Base-by-base conservation (phyloP, 2,329 filamentous ascomycete species). In the Diaporthe citriasiana region DNA sequence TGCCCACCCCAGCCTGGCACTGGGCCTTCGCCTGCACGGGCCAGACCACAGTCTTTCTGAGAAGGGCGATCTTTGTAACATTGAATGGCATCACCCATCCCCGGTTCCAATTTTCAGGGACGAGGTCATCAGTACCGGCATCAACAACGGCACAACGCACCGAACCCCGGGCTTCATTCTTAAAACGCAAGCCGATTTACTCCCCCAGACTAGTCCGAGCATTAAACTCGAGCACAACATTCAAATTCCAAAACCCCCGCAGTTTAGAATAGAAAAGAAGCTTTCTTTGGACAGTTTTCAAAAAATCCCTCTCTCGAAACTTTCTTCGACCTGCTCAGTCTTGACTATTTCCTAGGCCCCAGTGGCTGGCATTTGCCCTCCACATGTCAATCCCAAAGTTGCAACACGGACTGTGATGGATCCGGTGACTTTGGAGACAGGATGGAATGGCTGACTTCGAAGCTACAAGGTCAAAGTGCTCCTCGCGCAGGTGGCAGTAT, bases 41-140 rank as follows among this genome's bases (percentile, higher is more conserved):
- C 74, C 74, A 74, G 12, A 33, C 35, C 84, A 90, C 91, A 94
- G 47, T 6, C 47, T n/a, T 25, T 25, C 47, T 50, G 7, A 9
- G 45, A 19, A n/a, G 45, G 45, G 45, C 19, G 4, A 51, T 25
- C 47, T n/a, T 25, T 50, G n/a, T 22, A 51, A 51, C 47, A 50
- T 25, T 4, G n/a, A 25, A 50, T 50, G 22, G 7, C 22, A 25
- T 50, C 7, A 3, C 17, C 17, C 47, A 3, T 25, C 22, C 8
- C 10, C 9, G 47, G 47, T 8, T 47, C 22, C 45, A 19, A 22
- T 22, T 19, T 47, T 6, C 19, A 8, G 17, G 19, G 8, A 17
- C 42, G 19, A 47, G 5, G 19, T 22, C 19, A 47, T 47, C 19
- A 47, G 8, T 7, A 35, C 33, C 33, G 33, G 33, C 33, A 35